A percentile compares a stretch with the other conserved stretches of the same genome.
These are phyloP conservation scores for Oligophagozyma castellii DNA, from an alignment of 1,139 yeast species.

Conservation along the genomic window DNA sequence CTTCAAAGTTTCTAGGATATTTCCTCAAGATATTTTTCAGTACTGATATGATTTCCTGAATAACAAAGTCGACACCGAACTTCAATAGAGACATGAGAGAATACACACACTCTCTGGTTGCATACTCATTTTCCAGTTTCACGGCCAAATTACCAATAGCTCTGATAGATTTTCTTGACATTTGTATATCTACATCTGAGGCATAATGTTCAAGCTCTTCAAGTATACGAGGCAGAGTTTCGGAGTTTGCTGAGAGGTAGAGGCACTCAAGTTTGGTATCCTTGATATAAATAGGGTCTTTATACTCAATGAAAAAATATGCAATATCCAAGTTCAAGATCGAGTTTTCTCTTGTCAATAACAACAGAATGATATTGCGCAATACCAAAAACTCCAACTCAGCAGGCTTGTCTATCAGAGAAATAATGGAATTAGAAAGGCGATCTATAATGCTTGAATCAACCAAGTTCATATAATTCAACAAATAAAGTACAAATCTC, in stretches of 20 bases:
- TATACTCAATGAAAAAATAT: slow-evolving; percentile 67
- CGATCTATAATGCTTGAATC: slow-evolving; percentile 35
- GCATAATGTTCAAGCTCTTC: slow-evolving; percentile 77
- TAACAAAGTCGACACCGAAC: slow-evolving; percentile 58
- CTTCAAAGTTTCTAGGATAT: slow-evolving; percentile 43
- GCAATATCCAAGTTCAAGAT: slow-evolving; percentile 50
- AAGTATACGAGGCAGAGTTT: slow-evolving; percentile 48
- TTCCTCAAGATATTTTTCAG: slow-evolving; percentile 63
- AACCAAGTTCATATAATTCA: slow-evolving; percentile 46
- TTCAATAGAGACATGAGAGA: slow-evolving; percentile 46
- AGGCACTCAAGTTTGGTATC: slow-evolving; percentile 84
- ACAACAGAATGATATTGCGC: slow-evolving; percentile 63
- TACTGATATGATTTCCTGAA: slow-evolving; percentile 71
- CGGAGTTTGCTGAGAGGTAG: slow-evolving; percentile 57
- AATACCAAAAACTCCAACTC: slow-evolving; percentile 76
- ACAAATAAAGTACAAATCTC: slow-evolving; percentile 54
- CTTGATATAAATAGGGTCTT: slow-evolving; percentile 80
- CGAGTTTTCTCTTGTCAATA: slow-evolving; percentile 53
- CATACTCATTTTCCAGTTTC: slow-evolving; percentile 39
- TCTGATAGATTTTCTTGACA: slow-evolving; percentile 76
- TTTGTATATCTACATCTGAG: slow-evolving; percentile 69
- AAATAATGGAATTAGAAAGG: slow-evolving; percentile 58
- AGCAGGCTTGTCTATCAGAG: slow-evolving; percentile 62
- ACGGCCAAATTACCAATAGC: slow-evolving; percentile 86
- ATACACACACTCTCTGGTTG: slow-evolving; percentile 51